Percentiles rank a stretch among this genome's conserved stretches.
Conservation (phyloP, 2,329 filamentous ascomycete species). For the Hypoxylon sp. region DNA sequence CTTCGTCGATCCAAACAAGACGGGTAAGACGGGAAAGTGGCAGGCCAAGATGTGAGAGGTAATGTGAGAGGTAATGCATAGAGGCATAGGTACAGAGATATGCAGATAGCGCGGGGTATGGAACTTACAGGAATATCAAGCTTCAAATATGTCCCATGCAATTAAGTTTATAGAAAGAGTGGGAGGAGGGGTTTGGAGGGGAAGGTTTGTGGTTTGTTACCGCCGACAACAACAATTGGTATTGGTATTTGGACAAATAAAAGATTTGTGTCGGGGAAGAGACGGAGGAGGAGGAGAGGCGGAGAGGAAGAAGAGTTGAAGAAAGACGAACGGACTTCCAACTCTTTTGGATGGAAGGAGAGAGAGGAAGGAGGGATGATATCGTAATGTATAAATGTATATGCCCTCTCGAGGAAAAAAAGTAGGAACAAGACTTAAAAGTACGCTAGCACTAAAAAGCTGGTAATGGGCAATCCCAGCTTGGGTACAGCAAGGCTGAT, state of each 20-base stretch:
- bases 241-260: no score
- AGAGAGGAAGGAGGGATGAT: constrained; percentile 4
- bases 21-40: constrained; percentile 20
- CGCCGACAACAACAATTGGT: no score
- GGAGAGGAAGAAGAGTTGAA: background rate
- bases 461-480: constrained; percentile 7
- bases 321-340: constrained; percentile 22
- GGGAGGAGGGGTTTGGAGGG: no score
- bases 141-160: background rate
- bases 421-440: constrained; percentile 22
- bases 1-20: constrained; percentile 12
- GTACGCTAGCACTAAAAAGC: constrained; percentile 22
- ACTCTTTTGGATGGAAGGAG: constrained; percentile 21
- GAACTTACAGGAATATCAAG: constrained; percentile 14
- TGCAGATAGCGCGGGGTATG: constrained; percentile 14
- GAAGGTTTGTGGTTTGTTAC: no score
- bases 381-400: constrained; percentile 26
- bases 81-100: constrained; percentile 14
- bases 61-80: constrained; percentile 19
- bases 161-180: background rate
- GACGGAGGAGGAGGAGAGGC: constrained; percentile 2
- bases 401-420: constrained; percentile 11
- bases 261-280: constrained; percentile 3
- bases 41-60: constrained; percentile 8
- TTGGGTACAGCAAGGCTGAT: constrained; percentile 36